phyloP scores from a whole-genome alignment of 208 protist species.

The Sergeia podlipaevii region DNA sequence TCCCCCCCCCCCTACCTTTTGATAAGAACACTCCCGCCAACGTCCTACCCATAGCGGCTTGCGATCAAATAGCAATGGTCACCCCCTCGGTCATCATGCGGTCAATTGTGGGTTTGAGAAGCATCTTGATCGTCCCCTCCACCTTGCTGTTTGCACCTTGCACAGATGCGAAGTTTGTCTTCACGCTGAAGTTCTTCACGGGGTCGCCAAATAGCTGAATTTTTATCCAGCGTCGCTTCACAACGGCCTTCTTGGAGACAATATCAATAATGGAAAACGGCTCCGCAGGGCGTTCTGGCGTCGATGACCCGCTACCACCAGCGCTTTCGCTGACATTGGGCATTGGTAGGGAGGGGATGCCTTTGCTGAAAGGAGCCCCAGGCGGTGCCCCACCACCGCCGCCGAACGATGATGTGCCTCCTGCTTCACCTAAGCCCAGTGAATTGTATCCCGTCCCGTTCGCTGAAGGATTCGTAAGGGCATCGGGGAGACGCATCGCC shows the following conservation, averaged over 20 bases:
- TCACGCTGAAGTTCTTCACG: conserved; percentile 72
- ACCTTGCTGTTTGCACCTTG: conserved; percentile 72
- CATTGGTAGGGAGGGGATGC: background rate
- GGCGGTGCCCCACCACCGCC: background rate
- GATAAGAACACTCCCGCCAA: too few relatives aligned
- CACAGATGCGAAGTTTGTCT: conserved; percentile 77
- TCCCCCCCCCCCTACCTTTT: too few relatives aligned
- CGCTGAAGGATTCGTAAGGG: too few relatives aligned
- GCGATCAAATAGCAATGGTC: conserved; percentile 16
- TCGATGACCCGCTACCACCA: background rate
- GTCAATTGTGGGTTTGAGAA: conserved; percentile 79
- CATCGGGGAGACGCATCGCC: conserved; percentile 68
- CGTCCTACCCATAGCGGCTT: too few relatives aligned
- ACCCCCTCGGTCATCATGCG: conserved; percentile 81
- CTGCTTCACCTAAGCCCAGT: too few relatives aligned
- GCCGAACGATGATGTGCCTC: conserved; percentile 1
- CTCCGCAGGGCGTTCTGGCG: background rate
- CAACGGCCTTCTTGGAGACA: conserved; percentile 30
- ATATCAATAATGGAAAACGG: conserved; percentile 52
- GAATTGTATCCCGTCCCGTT: too few relatives aligned
- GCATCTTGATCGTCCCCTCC: conserved; percentile 62
- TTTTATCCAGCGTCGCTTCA: conserved; percentile 53
- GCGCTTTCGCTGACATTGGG: conserved; percentile 2
- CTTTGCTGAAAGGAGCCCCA: too few relatives aligned
- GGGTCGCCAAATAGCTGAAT: conserved; percentile 85